Base-by-base conservation (phyloP, 352 stramenopile species). In the Globisporangium middletonii region DNA sequence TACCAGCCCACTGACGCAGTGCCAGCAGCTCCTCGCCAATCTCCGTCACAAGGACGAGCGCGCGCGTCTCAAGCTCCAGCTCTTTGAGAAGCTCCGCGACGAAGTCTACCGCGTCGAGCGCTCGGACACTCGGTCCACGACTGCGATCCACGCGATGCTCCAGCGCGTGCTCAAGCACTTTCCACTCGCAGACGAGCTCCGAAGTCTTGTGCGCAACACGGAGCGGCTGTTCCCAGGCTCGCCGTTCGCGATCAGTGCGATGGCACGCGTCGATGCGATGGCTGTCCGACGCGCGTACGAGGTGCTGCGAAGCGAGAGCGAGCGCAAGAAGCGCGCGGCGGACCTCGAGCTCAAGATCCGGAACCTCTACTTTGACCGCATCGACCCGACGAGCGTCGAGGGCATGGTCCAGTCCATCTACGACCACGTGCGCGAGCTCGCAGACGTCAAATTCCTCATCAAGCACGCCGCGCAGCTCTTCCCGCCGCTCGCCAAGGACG, bases 311-410 rank as follows among this genome's bases (percentile, higher is more conserved):
- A 61, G 62, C 9, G 69, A 77, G 15, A 83, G 69, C n/a, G 77
- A 88, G 48, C 78, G 76, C 56, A 94, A 91, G 58, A 92, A 93
- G 64, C 67, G 84, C 7, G 73, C 76, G 2, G 88, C 86, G 18
- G 86, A 96, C 61, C 72, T 96, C 18, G 89, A 97, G 60, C 70
- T 96, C 54, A 94, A 94, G 68, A 89, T 96, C 51, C 77, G 87
- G 35, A 89, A 77, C 19, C 72, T 97, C 18, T 96, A 97, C 79
- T 96, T 95, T 60, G 86, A 96, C 57, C 70, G 76, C 27, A 89
- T 96, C 69, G 83, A 97, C 50, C 84, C 84, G 4, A 74, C 67
- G 4, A 69, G 58, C 13, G 87, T 95, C n/a, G 83, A 94, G 53
- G 47, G 55, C 28, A 93, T 95, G 67, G 83, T 96, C 5, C 61